Conservation (phyloP, 2,329 filamentous ascomycete genomes). For the Pestalotiopsis sp. region DNA sequence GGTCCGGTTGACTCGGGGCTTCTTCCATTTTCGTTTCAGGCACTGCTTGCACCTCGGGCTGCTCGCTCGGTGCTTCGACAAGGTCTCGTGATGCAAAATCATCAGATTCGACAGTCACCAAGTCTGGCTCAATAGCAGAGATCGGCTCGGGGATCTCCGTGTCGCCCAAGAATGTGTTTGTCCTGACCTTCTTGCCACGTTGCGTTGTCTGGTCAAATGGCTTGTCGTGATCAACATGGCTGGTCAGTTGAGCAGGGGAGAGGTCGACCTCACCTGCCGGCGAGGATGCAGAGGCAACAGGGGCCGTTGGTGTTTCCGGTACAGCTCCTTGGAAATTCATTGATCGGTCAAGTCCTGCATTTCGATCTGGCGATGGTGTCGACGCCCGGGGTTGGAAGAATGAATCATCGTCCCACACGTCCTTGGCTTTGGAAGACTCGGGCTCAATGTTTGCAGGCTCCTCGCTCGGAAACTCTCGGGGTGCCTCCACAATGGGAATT, state of each 20-base stretch:
- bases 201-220: conserved; percentile 37
- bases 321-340: too few relatives aligned
- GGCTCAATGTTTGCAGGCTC: conserved; percentile 23
- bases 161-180: conserved; percentile 25
- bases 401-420: conserved; percentile 27
- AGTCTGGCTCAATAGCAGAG: conserved; percentile 24
- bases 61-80: neutral
- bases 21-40: conserved; percentile 2
- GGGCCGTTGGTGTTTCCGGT: neutral
- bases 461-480: conserved; percentile 15
- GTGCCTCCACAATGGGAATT: conserved; percentile 9
- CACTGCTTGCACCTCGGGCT: neutral
- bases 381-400: conserved; percentile 27
- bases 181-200: conserved; percentile 38
- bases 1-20: neutral
- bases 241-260: conserved; percentile 36
- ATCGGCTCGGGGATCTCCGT: conserved; percentile 28
- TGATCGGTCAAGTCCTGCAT: neutral
- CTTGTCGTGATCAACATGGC: conserved; percentile 37
- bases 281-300: conserved; percentile 17
- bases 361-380: conserved; percentile 6
- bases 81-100: conserved; percentile 20
- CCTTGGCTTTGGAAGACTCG: conserved; percentile 25
- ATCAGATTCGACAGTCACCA: conserved; percentile 26
- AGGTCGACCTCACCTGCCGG: conserved; percentile 27